Evolutionary conservation across 306 rosid species (phyloP), one percentile per base, ranked within the genome.

Genomic region (Malus asiatica): DNA sequence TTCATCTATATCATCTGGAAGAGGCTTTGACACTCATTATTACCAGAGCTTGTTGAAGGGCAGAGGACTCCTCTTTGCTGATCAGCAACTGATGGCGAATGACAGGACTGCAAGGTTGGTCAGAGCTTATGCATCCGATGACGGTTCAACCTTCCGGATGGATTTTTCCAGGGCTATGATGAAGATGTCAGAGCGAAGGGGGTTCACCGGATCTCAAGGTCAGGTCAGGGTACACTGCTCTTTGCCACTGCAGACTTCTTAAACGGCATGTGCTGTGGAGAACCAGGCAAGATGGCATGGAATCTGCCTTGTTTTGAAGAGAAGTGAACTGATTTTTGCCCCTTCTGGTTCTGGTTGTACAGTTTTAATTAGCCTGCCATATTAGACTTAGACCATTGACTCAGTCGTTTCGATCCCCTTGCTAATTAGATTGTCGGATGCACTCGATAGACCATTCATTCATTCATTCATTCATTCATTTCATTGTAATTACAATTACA

Each of bases 11-110:
- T 70, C 87, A 67, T 86, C 89, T 11, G 93, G 96, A 15, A 83
- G 74, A 75, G 77, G 77, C 62, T 90, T 95, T 30, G 92, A 86
- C 86, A 85, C 92, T 45, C 96, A 90, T 69, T 92, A 90, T 71
- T 92, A 86, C 42, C 75, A 72, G 69, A 84, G 87, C 77, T 78
- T 94, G 89, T 51, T 92, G 57, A 84, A 58, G 53, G 97, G 96
- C 72, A 87, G 88, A 82, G 97, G 98, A 67, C 87, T 93, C 6
- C 88, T 94, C 6, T 90, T 76, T 80, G 85, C 98, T 58, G 98
- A 94, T 81, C 97, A 94, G 79, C 96, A 94, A 64, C 72, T 94
- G 55, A 91, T 93, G 97, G 88, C 85, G 13, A 67, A 82, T 19
- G 78, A 74, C 82, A 87, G 73, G 79, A 94, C 96, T 3, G 88